Conservation (phyloP, 495 filamentous ascomycete species). For the Neurospora sublineolata region DNA sequence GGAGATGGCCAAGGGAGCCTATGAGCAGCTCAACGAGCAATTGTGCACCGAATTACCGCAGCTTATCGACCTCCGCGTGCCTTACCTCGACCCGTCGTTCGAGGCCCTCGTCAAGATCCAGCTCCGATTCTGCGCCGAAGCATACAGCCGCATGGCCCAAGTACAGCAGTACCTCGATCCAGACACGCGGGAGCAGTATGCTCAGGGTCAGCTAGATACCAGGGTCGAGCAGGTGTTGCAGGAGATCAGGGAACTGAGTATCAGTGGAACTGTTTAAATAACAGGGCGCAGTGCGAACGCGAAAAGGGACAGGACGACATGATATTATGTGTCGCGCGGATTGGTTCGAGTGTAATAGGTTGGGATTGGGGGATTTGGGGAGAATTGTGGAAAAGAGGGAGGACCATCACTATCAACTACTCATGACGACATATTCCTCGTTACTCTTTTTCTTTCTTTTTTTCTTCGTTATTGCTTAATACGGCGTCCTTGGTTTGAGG, state of each 20-base stretch:
- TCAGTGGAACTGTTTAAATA: slow-evolving; percentile 49
- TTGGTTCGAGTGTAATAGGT: neutral
- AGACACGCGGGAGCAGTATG: slow-evolving; percentile 94
- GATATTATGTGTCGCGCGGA: neutral
- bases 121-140: slow-evolving; percentile 92
- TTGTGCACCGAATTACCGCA: slow-evolving; percentile 89
- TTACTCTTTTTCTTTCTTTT: neutral
- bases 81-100: slow-evolving; percentile 91
- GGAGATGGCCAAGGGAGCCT: slow-evolving; percentile 83
- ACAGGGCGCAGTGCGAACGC: neutral
- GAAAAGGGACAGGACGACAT: neutral
- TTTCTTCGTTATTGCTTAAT: neutral
- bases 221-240: slow-evolving; percentile 92
- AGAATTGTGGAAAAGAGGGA: neutral
- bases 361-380: neutral
- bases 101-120: slow-evolving; percentile 98
- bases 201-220: slow-evolving; percentile 80
- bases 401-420: neutral
- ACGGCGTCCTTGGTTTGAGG: slow-evolving; percentile 7
- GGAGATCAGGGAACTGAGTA: slow-evolving; percentile 93
- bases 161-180: slow-evolving; percentile 97
- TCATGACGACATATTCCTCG: neutral
- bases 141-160: slow-evolving; percentile 93
- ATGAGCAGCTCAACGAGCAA: slow-evolving; percentile 94
- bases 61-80: slow-evolving; percentile 91